phyloP scores from a whole-genome alignment of 495 filamentous ascomycete genomes.

The Ramalina intermedia region DNA sequence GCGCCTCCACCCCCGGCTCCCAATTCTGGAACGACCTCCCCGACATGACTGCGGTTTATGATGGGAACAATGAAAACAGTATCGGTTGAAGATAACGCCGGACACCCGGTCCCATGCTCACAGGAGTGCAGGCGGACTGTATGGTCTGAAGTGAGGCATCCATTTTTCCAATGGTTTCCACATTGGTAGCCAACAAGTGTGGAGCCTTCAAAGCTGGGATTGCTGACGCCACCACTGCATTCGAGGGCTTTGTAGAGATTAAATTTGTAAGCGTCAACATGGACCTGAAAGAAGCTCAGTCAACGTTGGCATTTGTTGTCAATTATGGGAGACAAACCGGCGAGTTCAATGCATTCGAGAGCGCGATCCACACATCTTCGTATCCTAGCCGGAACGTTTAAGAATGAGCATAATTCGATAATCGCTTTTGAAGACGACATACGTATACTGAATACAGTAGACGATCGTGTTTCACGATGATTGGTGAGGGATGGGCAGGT shows the following conservation, averaged over 20 bases:
- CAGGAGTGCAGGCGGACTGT: slow-evolving; percentile 75
- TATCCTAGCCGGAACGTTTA: slow-evolving; percentile 45
- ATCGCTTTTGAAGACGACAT: too few species aligned
- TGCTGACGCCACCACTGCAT: slow-evolving; percentile 16
- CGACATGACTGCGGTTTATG: slow-evolving; percentile 40
- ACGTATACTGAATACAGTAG: too few species aligned
- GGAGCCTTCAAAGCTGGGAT: slow-evolving; percentile 40
- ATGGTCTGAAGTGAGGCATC: slow-evolving; percentile 53
- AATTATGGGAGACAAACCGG: slow-evolving; percentile 31
- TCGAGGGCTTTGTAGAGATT: slow-evolving; percentile 55
- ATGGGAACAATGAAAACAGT: slow-evolving; percentile 71
- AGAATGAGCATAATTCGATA: too few species aligned
- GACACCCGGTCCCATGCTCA: slow-evolving; percentile 56
- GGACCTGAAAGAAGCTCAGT: slow-evolving; percentile 38
- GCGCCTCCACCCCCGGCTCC: slow-evolving; percentile 70
- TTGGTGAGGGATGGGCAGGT: too few species aligned
- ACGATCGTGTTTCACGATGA: too few species aligned
- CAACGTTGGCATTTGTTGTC: neutral
- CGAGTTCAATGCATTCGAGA: slow-evolving; percentile 53
- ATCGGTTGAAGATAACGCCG: slow-evolving; percentile 34
- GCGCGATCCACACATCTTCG: slow-evolving; percentile 79
- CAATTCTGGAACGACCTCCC: slow-evolving; percentile 50
- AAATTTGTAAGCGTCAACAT: slow-evolving; percentile 71
- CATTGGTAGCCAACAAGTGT: slow-evolving; percentile 61
- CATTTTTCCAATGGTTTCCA: slow-evolving; percentile 53